These are phyloP conservation scores for Salvia sclarea DNA, from an alignment of 305 asterid species.

Conservation along the genomic window DNA sequence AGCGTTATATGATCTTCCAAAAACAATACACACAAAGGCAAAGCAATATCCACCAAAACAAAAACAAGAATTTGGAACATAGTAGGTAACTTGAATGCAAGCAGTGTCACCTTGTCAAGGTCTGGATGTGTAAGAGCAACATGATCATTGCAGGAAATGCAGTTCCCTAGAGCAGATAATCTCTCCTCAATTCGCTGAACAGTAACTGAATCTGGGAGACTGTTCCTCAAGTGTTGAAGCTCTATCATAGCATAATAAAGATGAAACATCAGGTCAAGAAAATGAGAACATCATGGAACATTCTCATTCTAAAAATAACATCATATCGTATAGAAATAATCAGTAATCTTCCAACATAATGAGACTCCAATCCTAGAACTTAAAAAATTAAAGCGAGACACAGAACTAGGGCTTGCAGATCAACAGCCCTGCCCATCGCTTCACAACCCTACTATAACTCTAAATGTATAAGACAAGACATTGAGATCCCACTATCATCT, in stretches of 20 bases:
- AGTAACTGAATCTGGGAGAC: constrained; percentile 82
- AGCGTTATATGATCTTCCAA: background rate
- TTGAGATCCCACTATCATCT: background rate
- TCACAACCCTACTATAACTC: background rate
- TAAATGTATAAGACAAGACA: background rate
- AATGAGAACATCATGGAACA: constrained; percentile 7
- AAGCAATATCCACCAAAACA: constrained; percentile 7
- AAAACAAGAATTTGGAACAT: constrained; percentile 13
- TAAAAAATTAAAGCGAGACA: background rate
- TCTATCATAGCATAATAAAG: constrained; percentile 40
- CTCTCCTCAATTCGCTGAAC: constrained; percentile 94
- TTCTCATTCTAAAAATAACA: background rate
- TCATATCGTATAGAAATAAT: background rate
- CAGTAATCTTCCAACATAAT: background rate
- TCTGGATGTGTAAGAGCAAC: constrained; percentile 93
- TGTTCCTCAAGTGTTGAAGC: constrained; percentile 87
- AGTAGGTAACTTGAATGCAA: background rate
- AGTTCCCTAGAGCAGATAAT: constrained; percentile 87
- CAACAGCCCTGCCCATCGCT: background rate
- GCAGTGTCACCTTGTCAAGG: constrained; percentile 63
- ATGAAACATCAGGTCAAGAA: constrained; percentile 27
- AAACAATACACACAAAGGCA: background rate
- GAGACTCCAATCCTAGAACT: background rate
- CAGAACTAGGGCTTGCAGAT: background rate
- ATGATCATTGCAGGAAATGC: constrained; percentile 89